Conservation (phyloP, 1,284 basidiomycete species). For the Microbotryum silenes-acaulis region DNA sequence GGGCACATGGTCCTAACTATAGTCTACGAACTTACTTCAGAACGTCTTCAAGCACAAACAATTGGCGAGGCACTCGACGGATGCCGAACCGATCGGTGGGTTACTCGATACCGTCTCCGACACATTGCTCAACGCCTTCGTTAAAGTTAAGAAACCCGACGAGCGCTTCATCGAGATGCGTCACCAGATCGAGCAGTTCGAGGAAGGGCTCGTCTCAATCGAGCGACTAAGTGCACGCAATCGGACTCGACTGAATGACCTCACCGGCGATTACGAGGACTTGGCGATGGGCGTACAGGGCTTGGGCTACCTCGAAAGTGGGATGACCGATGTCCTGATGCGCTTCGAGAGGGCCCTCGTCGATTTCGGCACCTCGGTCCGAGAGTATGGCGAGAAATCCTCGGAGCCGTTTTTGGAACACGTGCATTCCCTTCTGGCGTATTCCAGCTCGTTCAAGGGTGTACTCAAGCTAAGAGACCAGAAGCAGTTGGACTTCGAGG, state of each 20-base stretch:
- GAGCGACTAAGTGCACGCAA: conserved; percentile 57
- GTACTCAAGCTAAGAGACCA: conserved; percentile 92
- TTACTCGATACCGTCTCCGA: conserved; percentile 91
- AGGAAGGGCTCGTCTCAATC: conserved; percentile 73
- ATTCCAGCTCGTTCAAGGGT: conserved; percentile 78
- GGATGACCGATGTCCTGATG: conserved; percentile 92
- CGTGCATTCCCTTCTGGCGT: conserved; percentile 78
- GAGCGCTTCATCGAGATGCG: conserved; percentile 87
- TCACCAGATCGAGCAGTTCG: conserved; percentile 85
- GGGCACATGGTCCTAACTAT: neutral
- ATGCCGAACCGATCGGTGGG: conserved; percentile 60
- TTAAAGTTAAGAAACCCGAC: conserved; percentile 84
- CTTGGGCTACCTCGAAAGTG: conserved; percentile 92
- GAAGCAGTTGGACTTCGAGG: conserved; percentile 98
- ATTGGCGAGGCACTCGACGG: conserved; percentile 44
- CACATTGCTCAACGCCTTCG: conserved; percentile 88
- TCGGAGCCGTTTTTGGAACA: conserved; percentile 81
- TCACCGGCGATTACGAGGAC: conserved; percentile 94
- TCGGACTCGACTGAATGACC: conserved; percentile 48
- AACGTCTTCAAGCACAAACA: conserved; percentile 94
- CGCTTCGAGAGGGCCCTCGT: conserved; percentile 90
- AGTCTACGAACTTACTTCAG: conserved; percentile 43
- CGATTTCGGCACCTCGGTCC: conserved; percentile 52
- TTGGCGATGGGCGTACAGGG: conserved; percentile 91
- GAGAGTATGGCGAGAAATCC: conserved; percentile 46